Base-by-base conservation (phyloP, 495 filamentous ascomycete genomes). In the Arthonia radiata region DNA sequence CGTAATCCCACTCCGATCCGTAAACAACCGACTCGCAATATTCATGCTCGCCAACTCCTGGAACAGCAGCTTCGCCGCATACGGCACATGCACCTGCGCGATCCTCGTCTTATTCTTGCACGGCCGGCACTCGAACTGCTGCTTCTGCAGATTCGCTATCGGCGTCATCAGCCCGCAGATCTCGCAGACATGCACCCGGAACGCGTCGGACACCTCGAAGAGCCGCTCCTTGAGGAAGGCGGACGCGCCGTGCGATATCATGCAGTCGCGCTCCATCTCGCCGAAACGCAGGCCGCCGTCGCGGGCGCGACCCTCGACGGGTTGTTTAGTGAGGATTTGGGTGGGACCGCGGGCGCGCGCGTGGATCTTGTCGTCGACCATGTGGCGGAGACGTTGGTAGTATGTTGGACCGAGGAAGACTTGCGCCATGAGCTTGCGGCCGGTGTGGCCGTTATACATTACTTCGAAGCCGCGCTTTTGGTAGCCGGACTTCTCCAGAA, bases 281-380 rank as follows among this genome's bases (percentile, higher is more conserved):
- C 86, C 86, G 62, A 99, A 99, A 41, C 86, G 80, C 24, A 99
- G 64, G 55, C 86, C 86, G 61, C 86, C 86, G 48, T 99, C 86
- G 55, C 86, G 63, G 1, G 86, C 89, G 58, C 86, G 68, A 66
- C 86, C 86, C 48, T 99, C 86, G 7, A 94, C 83, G n/a, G 86
- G 86, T 53, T 99, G 86, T 17, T 89, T 61, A 0, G 86, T 99
- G 48, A 99, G 60, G 38, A 99, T 99, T 57, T 94, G 89, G 15
- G 90, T 74, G 5, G 86, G 86, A 12, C 86, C 86, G 46, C 86
- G 64, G 4, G 86, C 86, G 47, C 86, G 71, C 13, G 86, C 86
- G 53, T 99, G 86, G 41, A 99, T 94, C 67, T 99, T 99, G 54
- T 99, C 86, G 47, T 99, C 89, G 34, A 99, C 86, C 86, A 99